phyloP scores from a whole-genome alignment of 2,329 filamentous ascomycete species.

The Fusarium multiceps region DNA sequence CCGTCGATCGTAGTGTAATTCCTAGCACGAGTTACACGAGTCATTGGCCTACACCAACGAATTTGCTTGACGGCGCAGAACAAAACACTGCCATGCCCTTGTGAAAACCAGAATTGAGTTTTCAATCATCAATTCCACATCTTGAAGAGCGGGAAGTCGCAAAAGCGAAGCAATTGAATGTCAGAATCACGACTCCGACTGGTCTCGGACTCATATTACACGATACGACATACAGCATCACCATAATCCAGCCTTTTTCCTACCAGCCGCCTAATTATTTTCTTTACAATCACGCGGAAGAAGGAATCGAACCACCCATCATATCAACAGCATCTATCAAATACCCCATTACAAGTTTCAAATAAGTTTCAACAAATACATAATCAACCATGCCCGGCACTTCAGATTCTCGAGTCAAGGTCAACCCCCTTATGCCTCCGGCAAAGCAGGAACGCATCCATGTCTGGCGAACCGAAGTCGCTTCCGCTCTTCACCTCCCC shows the following conservation, averaged over 20 bases:
- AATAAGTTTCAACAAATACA: not conserved
- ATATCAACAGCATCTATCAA: not conserved
- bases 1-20: slow-evolving; percentile 11
- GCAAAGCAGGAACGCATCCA: slow-evolving; percentile 57
- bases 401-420: slow-evolving; percentile 16
- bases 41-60: slow-evolving; percentile 23
- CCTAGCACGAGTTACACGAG: slow-evolving; percentile 6
- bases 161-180: not conserved
- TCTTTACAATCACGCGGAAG: not conserved
- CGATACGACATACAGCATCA: slow-evolving; percentile 1
- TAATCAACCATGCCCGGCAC: slow-evolving; percentile 21
- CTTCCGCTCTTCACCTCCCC: slow-evolving; percentile 48
- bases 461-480: slow-evolving; percentile 64
- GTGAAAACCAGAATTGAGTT: not conserved
- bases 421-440: slow-evolving; percentile 46
- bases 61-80: slow-evolving; percentile 11
- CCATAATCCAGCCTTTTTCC: not conserved
- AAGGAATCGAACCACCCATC: not conserved
- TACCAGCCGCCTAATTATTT: not conserved
- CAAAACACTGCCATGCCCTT: slow-evolving; percentile 5
- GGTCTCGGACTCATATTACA: slow-evolving; percentile 14
- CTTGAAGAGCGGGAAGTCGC: not conserved
- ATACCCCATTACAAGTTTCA: not conserved
- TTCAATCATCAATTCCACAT: slow-evolving; percentile 1
- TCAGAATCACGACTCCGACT: slow-evolving; percentile 9